Evolutionary conservation across 495 filamentous ascomycete genomes (phyloP), one percentile per base, ranked within the genome.

Genomic region (Penicillium simplicissimum): DNA sequence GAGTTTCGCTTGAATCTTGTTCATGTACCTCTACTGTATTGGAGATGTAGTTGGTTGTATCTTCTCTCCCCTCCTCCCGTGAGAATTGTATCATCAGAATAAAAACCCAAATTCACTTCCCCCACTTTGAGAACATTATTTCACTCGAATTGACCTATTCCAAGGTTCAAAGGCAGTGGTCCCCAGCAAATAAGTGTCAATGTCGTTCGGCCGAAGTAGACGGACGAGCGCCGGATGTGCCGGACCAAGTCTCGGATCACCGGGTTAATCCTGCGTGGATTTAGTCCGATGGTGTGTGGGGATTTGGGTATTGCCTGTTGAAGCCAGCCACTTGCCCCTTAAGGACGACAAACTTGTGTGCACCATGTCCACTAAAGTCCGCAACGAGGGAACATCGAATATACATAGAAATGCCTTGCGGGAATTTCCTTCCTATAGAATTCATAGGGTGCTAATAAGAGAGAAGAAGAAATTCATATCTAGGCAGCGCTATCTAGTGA

Each of bases 41-140:
- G 84, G 78, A 82, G 83, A 71, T 75, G 79, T 75, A 70, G 62
- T 71, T 38, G 67, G 21, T 64, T 66, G 63, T 69, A 57, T 61
- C 55, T 61, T 74, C 67, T 72, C 66, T 72, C 66, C 64, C 68
- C 68, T 72, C 53, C 55, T 63, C 57, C 63, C 52, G 56, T 67
- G 61, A 60, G 63, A 67, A 67, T 67, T 69, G 69, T 67, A 69
- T 67, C 28, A 31, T 64, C 56, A 69, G 61, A 64, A 45, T 23
- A 45, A 45, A 45, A 45, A 49, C 37, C 33, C 33, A 62, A 69
- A 48, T 55, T 11, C 17, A 55, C 25, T 36, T 6, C 5, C 5
- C 6, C 51, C 52, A 28, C n/a, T 28, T 36, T 13, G 19, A 53
- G 17, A n/a, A n/a, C n/a, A n/a, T n/a, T n/a, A n/a, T n/a, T n/a